Conservation (phyloP, 305 asterid species). For the Fraxinus sp. region DNA sequence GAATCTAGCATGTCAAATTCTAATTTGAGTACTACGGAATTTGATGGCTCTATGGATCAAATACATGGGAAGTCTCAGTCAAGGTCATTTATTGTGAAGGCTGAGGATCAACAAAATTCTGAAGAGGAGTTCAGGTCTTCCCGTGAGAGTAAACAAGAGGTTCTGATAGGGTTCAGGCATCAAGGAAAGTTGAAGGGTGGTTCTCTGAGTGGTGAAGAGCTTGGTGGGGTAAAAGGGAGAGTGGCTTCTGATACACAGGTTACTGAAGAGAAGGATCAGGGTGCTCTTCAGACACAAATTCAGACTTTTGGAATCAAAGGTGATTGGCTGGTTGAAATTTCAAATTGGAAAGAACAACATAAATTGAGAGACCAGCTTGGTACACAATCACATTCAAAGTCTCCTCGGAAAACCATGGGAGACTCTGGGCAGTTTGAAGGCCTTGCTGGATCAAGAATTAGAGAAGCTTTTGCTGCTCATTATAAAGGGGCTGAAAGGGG, state of each 20-base stretch:
- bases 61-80: conserved; percentile 40
- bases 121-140: conserved; percentile 36
- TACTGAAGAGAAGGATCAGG: conserved; percentile 37
- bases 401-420: conserved; percentile 37
- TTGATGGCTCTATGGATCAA: conserved; percentile 47
- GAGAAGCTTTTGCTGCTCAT: conserved; percentile 47
- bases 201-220: conserved; percentile 39
- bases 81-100: conserved; percentile 36
- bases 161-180: conserved; percentile 28
- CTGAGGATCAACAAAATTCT: conserved; percentile 42
- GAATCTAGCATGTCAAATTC: conserved; percentile 19
- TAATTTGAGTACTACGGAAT: conserved; percentile 27
- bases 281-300: conserved; percentile 31
- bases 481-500: conserved; percentile 45
- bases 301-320: conserved; percentile 36
- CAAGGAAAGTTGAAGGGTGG: conserved; percentile 35
- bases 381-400: conserved; percentile 31
- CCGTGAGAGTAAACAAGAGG: conserved; percentile 32
- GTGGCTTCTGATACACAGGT: conserved; percentile 30
- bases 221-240: conserved; percentile 17
- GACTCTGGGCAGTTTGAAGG: conserved; percentile 43
- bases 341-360: conserved; percentile 36
- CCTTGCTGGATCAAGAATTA: conserved; percentile 56
- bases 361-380: conserved; percentile 37
- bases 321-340: conserved; percentile 34